Base-by-base conservation (phyloP, 2,329 filamentous ascomycete species). In the Calycina marina region DNA sequence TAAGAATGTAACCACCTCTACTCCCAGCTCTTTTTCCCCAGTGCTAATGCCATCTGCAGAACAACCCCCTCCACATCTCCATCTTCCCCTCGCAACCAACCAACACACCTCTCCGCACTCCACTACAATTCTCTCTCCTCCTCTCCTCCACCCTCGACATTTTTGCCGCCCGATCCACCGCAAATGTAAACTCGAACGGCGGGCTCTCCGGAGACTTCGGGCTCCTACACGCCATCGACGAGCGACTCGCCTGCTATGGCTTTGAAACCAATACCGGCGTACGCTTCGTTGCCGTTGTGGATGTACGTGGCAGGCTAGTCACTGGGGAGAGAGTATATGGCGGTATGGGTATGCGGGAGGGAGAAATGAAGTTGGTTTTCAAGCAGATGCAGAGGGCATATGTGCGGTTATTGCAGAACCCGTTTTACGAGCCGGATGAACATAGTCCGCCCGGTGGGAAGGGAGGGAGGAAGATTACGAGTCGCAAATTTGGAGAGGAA, bases 181-280 rank as follows among this genome's bases (percentile, higher is more conserved):
- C 74, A 49, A 78, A 79, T 48, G 71, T 69, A 14, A 54, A 57
- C 28, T 55, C 58, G 33, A 56, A 56, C 27, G 56, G 58, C 15
- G 62, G 62, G 6, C 57, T 72, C 26, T 80, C 83, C 31, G 85
- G 90, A 46, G 88, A 96, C 54, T 77, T 90, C 44, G 88, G 90
- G 17, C 70, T 96, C 9, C 68, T 98, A 31, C 88, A 96, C 59
- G 85, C 86, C 37, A 68, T 96, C 38, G 90, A 96, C 60, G 88
- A 98, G 60, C 72, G 86, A 15, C 68, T 96, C 28, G 85, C 86
- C 20, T 80, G 85, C 44, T 98, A 96, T 61, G 90, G 90, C 48
- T 94, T 83, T 73, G 72, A 96, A 57, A 94, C 90, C 35, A 96
- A 93, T 57, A 96, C 90, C 0, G 85, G 85, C 25, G 74, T 93